Evolutionary conservation across 2,329 filamentous ascomycete genomes (phyloP).

Genomic region (Colletotrichum filicis): DNA sequence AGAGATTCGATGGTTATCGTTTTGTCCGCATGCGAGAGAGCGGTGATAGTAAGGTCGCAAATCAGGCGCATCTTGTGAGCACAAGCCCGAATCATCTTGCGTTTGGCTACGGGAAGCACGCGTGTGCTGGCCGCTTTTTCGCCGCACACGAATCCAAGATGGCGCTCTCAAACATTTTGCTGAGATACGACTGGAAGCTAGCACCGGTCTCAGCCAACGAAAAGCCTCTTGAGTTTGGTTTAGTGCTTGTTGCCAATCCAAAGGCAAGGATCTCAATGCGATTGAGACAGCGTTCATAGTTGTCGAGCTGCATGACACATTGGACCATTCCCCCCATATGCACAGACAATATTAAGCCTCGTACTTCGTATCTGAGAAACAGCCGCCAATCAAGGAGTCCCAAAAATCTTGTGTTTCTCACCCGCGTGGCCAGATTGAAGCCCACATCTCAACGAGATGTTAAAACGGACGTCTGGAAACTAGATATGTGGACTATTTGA

Average conservation of each 20-base stretch:
- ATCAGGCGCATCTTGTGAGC: conserved; percentile 34
- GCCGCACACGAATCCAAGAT: conserved; percentile 58
- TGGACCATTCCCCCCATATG: too few species aligned
- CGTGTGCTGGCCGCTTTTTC: conserved; percentile 56
- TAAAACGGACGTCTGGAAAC: too few species aligned
- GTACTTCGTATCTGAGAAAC: too few species aligned
- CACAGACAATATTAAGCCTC: too few species aligned
- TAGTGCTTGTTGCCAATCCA: not conserved
- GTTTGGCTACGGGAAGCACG: conserved; percentile 51
- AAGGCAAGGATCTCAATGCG: not conserved
- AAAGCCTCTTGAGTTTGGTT: not conserved
- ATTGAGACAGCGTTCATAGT: not conserved
- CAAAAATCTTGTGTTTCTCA: too few species aligned
- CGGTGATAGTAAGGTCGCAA: too few species aligned
- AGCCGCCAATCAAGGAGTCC: too few species aligned
- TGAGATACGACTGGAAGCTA: conserved; percentile 48
- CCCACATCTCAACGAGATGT: too few species aligned
- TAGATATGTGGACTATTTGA: too few species aligned
- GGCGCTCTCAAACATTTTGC: conserved; percentile 50
- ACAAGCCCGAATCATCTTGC: conserved; percentile 47
- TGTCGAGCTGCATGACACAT: not conserved
- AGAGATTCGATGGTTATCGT: conserved; percentile 44
- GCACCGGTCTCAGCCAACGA: not conserved
- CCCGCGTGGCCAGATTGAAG: too few species aligned
- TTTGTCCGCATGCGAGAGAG: conserved; percentile 42